These are phyloP conservation scores for Diaporthe ampelina DNA, from an alignment of 2,329 filamentous ascomycete genomes.

Conservation along the genomic window DNA sequence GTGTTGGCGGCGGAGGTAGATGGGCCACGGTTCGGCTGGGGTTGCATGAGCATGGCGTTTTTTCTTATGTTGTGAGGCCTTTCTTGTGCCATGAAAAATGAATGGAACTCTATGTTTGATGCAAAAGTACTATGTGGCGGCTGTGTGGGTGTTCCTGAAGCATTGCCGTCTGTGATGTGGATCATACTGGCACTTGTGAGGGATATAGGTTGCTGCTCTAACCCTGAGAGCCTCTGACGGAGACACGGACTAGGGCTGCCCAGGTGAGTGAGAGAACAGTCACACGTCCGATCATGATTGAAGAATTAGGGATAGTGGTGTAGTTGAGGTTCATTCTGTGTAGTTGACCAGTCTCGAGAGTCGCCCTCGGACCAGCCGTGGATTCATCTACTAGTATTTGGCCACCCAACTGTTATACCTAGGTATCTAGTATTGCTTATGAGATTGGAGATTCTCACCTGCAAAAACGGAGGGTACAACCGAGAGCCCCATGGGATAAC, in stretches of 20 bases:
- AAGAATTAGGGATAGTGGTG: too few species aligned
- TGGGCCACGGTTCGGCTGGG: constrained; percentile 19
- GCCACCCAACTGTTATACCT: too few species aligned
- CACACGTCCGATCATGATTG: background rate
- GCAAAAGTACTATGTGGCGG: background rate
- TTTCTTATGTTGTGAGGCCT: constrained; percentile 36
- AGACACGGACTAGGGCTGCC: too few species aligned
- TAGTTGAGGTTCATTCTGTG: background rate
- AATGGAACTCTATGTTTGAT: constrained; percentile 31
- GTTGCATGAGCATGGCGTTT: constrained; percentile 52
- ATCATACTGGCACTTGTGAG: background rate
- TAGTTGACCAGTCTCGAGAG: too few species aligned
- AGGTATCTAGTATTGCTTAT: too few species aligned
- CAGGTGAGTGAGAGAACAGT: background rate
- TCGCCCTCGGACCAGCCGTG: too few species aligned
- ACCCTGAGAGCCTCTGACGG: too few species aligned
- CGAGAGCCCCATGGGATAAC: too few species aligned
- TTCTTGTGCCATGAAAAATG: constrained; percentile 19
- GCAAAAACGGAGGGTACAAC: too few species aligned
- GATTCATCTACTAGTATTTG: too few species aligned
- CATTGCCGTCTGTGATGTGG: background rate
- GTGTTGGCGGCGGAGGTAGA: constrained; percentile 18
- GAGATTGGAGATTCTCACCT: too few species aligned
- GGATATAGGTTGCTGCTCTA: too few species aligned
- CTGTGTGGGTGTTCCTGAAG: background rate